phyloP scores from a whole-genome alignment of 1,284 basidiomycete genomes.

The Cutaneotrichosporon sp. region DNA sequence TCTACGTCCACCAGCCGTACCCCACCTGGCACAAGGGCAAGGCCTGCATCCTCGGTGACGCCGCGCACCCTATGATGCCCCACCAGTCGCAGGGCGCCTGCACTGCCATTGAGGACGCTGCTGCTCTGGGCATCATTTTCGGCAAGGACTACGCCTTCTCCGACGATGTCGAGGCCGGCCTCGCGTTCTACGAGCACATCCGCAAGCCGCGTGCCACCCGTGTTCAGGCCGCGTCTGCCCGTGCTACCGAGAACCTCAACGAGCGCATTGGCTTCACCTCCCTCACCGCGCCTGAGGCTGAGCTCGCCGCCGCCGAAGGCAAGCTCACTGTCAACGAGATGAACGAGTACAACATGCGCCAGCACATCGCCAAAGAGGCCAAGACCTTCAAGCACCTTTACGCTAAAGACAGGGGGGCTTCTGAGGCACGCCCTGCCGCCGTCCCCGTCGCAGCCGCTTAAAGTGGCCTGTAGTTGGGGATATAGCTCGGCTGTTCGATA shows the following conservation, averaged over 20 bases:
- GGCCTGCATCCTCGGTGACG: slow-evolving; percentile 40
- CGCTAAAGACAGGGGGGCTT: background rate
- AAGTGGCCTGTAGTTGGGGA: too few species aligned
- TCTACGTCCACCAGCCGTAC: slow-evolving; percentile 47
- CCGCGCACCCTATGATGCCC: slow-evolving; percentile 42
- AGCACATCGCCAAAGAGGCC: slow-evolving; percentile 22
- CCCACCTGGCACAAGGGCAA: slow-evolving; percentile 39
- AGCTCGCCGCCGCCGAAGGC: slow-evolving; percentile 38
- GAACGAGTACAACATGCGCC: slow-evolving; percentile 38
- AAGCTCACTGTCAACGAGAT: slow-evolving; percentile 42
- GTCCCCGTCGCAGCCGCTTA: too few species aligned
- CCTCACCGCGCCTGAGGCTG: slow-evolving; percentile 28
- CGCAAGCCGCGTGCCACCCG: slow-evolving; percentile 46
- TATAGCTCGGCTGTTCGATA: too few species aligned
- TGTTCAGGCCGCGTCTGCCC: slow-evolving; percentile 41
- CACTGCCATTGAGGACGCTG: slow-evolving; percentile 42
- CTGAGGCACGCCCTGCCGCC: too few species aligned
- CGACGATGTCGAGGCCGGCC: slow-evolving; percentile 33
- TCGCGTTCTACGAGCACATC: slow-evolving; percentile 45
- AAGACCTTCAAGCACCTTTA: slow-evolving; percentile 11
- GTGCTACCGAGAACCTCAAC: slow-evolving; percentile 48
- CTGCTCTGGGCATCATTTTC: slow-evolving; percentile 39
- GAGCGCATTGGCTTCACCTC: slow-evolving; percentile 49
- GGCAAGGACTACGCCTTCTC: slow-evolving; percentile 33
- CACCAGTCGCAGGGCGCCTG: slow-evolving; percentile 40